phyloP scores from a whole-genome alignment of 1,139 yeast species.

The Hyphopichia pseudoburtonii region DNA sequence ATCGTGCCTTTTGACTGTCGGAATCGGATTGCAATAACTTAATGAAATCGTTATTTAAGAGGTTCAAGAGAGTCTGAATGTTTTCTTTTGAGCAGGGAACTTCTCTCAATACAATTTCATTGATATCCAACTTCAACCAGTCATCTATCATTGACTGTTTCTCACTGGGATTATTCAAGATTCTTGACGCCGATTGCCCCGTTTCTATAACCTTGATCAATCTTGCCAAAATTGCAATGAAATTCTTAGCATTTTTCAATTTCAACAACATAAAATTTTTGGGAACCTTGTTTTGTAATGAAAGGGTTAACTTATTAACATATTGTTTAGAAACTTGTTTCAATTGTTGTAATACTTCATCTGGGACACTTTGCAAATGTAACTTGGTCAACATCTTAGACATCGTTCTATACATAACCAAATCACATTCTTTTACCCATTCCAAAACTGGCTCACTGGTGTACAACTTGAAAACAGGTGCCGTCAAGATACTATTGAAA shows the following conservation, averaged over 20 bases:
- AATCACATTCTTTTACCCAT: constrained; percentile 72
- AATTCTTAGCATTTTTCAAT: constrained; percentile 54
- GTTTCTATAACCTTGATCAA: constrained; percentile 61
- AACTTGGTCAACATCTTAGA: constrained; percentile 66
- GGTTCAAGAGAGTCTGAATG: constrained; percentile 30
- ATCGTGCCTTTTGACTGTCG: neutral
- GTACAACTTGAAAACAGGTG: constrained; percentile 64
- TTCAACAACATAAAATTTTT: constrained; percentile 51
- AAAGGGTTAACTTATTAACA: constrained; percentile 38
- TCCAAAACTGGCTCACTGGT: constrained; percentile 47
- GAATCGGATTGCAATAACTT: constrained; percentile 10
- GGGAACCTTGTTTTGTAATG: constrained; percentile 48
- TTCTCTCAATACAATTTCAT: constrained; percentile 52
- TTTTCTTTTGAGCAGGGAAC: constrained; percentile 49
- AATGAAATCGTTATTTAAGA: constrained; percentile 46
- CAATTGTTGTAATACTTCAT: constrained; percentile 51
- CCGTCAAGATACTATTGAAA: constrained; percentile 61
- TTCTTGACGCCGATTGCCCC: constrained; percentile 54
- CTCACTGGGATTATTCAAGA: constrained; percentile 47
- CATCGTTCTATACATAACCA: constrained; percentile 59
- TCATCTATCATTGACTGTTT: constrained; percentile 56
- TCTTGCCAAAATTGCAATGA: constrained; percentile 57
- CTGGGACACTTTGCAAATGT: constrained; percentile 62
- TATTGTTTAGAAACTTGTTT: constrained; percentile 45
- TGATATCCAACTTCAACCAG: constrained; percentile 58